Evolutionary conservation across 495 filamentous ascomycete genomes (phyloP).

Genomic region (Penicillium cataractarum): DNA sequence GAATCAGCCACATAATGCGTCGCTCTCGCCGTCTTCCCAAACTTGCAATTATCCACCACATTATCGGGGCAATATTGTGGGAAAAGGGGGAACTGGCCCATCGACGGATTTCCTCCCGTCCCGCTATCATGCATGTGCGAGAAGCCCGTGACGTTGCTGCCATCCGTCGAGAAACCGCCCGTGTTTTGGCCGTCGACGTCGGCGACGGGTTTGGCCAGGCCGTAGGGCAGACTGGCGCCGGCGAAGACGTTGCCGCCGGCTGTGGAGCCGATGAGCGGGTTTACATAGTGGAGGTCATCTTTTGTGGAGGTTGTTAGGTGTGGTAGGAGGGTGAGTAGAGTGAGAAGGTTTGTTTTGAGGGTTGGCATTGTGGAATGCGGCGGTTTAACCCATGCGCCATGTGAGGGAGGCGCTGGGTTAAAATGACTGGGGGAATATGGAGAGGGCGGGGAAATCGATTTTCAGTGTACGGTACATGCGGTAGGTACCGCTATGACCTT

Average conservation of each 20-base stretch:
- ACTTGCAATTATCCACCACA: constrained; percentile 63
- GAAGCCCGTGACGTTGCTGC: constrained; percentile 61
- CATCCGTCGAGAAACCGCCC: constrained; percentile 72
- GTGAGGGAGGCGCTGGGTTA: background rate
- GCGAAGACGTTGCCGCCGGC: constrained; percentile 71
- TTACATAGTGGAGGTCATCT: constrained; percentile 39
- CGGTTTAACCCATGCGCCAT: background rate
- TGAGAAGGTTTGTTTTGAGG: background rate
- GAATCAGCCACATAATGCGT: constrained; percentile 50
- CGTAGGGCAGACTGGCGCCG: constrained; percentile 73
- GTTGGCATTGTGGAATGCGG: constrained; percentile 15
- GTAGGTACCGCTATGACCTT: background rate
- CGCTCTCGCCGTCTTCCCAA: constrained; percentile 53
- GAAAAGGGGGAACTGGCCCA: constrained; percentile 74
- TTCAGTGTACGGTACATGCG: background rate
- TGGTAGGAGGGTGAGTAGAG: background rate
- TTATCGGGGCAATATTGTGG: constrained; percentile 64
- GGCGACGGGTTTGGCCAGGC: constrained; percentile 74
- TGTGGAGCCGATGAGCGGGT: constrained; percentile 59
- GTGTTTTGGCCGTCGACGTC: constrained; percentile 70
- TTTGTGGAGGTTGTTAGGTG: constrained; percentile 15
- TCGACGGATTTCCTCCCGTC: constrained; percentile 66
- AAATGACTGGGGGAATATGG: background rate
- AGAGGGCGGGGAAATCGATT: background rate
- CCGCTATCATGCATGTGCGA: constrained; percentile 71